phyloP scores from a whole-genome alignment of 2,329 filamentous ascomycete species.

The Neobulgaria alba region DNA sequence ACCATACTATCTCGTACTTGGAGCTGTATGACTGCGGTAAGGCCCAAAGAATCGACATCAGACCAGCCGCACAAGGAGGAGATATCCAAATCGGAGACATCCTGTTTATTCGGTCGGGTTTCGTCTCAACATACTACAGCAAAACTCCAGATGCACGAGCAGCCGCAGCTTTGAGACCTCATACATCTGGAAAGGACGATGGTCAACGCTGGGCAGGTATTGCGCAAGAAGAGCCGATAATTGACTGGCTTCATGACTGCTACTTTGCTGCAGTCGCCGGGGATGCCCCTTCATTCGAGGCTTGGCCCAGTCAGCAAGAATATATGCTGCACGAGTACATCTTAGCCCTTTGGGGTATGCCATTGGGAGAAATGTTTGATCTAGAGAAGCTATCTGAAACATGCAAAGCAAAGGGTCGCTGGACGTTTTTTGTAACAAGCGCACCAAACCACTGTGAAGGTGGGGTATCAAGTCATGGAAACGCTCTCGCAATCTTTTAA shows the following conservation, averaged over 20 bases:
- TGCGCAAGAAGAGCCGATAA: conserved; percentile 36
- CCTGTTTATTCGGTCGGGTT: conserved; percentile 42
- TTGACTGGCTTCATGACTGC: conserved; percentile 35
- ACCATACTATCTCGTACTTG: conserved; percentile 20
- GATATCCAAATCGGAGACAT: conserved; percentile 44
- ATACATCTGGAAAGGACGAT: conserved; percentile 30
- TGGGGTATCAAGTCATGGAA: conserved; percentile 40
- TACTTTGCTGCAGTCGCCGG: conserved; percentile 36
- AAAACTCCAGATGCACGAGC: conserved; percentile 31
- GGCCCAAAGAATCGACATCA: conserved; percentile 26
- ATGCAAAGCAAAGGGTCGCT: conserved; percentile 25
- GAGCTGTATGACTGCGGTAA: conserved; percentile 24
- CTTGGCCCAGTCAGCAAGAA: conserved; percentile 23
- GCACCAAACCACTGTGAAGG: conserved; percentile 36
- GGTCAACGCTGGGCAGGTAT: conserved; percentile 37
- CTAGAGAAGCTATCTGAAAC: conserved; percentile 25
- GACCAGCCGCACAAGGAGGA: conserved; percentile 35
- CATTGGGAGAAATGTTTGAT: conserved; percentile 28
- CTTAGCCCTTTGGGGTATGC: conserved; percentile 28
- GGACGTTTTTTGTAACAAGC: conserved; percentile 28
- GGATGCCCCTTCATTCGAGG: conserved; percentile 36
- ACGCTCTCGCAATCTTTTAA: conserved; percentile 37
- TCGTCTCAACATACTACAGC: conserved; percentile 31
- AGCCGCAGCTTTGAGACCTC: conserved; percentile 32
- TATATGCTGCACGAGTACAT: conserved; percentile 27